Percentiles rank a stretch among this genome's conserved stretches.
Conservation (phyloP, 306 rosid genomes). For the Macrotyloma uniflorum region DNA sequence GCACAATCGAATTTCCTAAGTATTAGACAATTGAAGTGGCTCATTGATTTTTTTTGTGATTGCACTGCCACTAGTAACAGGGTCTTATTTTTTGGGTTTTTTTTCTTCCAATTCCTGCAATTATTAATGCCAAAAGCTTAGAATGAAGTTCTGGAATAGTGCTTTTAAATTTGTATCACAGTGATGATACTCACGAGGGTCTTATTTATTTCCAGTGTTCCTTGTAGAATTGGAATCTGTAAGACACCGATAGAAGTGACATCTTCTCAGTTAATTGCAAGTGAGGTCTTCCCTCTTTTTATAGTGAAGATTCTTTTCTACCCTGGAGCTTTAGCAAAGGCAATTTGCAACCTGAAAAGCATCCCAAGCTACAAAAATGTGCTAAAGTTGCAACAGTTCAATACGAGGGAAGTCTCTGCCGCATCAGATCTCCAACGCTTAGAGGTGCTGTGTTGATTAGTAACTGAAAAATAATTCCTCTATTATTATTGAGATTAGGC, state of each 20-base stretch:
- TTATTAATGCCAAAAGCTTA: neutral
- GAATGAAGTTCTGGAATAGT: constrained; percentile 5
- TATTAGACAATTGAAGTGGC: constrained; percentile 3
- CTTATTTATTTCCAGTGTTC: constrained; percentile 52
- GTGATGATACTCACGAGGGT: constrained; percentile 1
- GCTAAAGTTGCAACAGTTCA: constrained; percentile 47
- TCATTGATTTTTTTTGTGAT: constrained; percentile 12
- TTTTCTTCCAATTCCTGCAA: neutral
- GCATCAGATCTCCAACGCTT: constrained; percentile 67
- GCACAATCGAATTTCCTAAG: neutral
- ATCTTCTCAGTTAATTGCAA: constrained; percentile 67
- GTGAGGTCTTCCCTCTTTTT: constrained; percentile 53
- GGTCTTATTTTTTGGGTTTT: neutral
- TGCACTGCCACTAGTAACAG: neutral
- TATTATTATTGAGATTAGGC: neutral
- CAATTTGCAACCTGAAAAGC: constrained; percentile 41
- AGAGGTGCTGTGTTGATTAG: constrained; percentile 60
- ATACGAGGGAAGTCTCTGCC: constrained; percentile 39
- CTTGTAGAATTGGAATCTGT: constrained; percentile 67
- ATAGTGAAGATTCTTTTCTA: constrained; percentile 67
- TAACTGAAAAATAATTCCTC: constrained; percentile 9
- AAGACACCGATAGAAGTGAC: constrained; percentile 76
- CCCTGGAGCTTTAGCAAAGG: constrained; percentile 76
- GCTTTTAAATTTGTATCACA: neutral
- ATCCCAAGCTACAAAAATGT: constrained; percentile 52